Base-by-base conservation (phyloP, 129 eudicot species). In the Tanacetum coccineum region DNA sequence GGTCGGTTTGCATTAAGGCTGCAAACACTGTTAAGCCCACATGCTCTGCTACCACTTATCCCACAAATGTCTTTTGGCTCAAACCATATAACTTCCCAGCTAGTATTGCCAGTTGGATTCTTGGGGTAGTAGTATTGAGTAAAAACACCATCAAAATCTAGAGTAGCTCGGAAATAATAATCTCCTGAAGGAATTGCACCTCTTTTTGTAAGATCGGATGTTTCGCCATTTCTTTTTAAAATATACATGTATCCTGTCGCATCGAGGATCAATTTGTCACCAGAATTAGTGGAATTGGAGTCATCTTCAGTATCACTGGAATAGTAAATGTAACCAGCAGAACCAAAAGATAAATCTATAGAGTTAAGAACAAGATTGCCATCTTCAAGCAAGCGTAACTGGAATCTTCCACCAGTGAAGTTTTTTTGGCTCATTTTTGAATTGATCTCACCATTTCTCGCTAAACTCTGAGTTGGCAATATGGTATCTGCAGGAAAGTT, bases 21-120 rank as follows among this genome's bases (percentile, higher is more conserved):
- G 81, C 97, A 90, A 51, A 84, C 59, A 49, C 74, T 84, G 79
- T 90, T 90, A 45, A 39, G 68, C 36, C 97, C 95, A 69, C 95
- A 90, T 30, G 78, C 77, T n/a, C 81, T 78, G 25, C 86, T 53
- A 17, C 59, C 59, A 6, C 3, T 1, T 2, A 18, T 18, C 0
- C 21, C 28, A 53, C 59, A 53, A 3, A 53, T 53, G 13, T 53
- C 5, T 53, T 18, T 12, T 53, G 59, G 59, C 26, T 18, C 13
- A 2, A 53, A 53, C 59, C 59, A 53, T 53, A 9, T 18, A 53
- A 7, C 28, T 22, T 18, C 26, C 59, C 25, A 17, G 59, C 59
- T 18, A 1, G 59, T 18, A 0, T 9, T 53, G 8, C 22, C 22
- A 2, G 22, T 51, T 17, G 19, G 56, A 53, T 4, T 18, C 26